Evolutionary conservation across 176 grass and related monocot genomes (phyloP).

Genomic region (Rhipidocladum racemiflorum): DNA sequence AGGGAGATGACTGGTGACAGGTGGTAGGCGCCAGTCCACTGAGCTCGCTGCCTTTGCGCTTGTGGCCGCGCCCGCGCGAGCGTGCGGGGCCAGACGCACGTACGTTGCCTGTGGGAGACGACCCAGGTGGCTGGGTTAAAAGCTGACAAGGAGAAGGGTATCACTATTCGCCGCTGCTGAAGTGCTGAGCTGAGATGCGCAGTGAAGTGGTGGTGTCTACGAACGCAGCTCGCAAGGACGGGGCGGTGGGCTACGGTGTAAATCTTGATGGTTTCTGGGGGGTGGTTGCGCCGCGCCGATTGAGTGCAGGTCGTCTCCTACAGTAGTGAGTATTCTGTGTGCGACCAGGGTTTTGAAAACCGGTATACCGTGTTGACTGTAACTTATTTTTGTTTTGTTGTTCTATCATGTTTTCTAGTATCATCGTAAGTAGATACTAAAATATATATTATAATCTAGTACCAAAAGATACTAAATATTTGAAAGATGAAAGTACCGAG

Average conservation of each 20-base stretch:
- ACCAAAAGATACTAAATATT: too few relatives aligned
- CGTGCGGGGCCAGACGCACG: background rate
- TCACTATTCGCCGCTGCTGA: too few relatives aligned
- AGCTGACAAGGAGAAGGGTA: background rate
- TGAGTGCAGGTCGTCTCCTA: background rate
- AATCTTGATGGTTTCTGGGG: background rate
- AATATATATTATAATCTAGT: too few relatives aligned
- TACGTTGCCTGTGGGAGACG: background rate
- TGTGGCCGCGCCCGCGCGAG: slow-evolving; percentile 27
- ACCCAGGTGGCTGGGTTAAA: background rate
- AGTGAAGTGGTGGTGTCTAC: background rate
- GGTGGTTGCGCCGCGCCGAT: background rate
- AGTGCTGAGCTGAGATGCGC: background rate
- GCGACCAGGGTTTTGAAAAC: background rate
- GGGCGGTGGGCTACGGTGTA: background rate
- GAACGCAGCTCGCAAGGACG: background rate
- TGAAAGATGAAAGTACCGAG: too few relatives aligned
- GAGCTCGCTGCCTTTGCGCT: slow-evolving; percentile 28
- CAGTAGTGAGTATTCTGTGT: background rate
- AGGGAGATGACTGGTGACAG: slow-evolving; percentile 26
- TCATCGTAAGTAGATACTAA: too few relatives aligned
- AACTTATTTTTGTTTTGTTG: background rate
- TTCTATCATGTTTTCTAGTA: background rate
- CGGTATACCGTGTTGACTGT: background rate
- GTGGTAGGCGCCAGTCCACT: slow-evolving; percentile 33